Conservation (phyloP, 257 asterid genomes). For the Nemophila menziesii region DNA sequence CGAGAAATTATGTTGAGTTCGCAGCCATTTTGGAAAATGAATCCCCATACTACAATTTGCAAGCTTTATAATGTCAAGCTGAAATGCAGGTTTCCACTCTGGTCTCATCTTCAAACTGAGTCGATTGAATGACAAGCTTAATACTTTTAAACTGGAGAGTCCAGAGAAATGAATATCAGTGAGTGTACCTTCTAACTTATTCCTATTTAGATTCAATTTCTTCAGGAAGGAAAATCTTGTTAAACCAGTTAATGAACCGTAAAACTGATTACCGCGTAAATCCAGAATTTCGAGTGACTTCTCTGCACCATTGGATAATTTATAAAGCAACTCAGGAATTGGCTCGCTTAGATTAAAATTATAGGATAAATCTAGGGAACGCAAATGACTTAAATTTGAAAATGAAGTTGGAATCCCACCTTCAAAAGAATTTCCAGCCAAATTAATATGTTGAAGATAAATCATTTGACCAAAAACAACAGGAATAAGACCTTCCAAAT, state of each 20-base stretch:
- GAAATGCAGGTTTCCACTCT: constrained; percentile 24
- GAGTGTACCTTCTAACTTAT: constrained; percentile 16
- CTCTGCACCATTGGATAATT: background rate
- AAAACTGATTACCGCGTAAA: too few relatives aligned
- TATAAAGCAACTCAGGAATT: too few relatives aligned
- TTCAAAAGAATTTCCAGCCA: too few relatives aligned
- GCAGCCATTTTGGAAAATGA: too few relatives aligned
- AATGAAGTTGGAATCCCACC: too few relatives aligned
- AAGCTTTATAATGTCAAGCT: too few relatives aligned
- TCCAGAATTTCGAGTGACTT: background rate
- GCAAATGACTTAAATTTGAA: too few relatives aligned
- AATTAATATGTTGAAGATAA: too few relatives aligned
- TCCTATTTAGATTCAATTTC: constrained; percentile 5
- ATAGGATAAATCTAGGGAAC: background rate
- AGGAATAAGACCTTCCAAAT: constrained; percentile 1
- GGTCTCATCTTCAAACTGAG: constrained; percentile 6
- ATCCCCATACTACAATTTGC: too few relatives aligned
- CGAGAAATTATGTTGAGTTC: constrained; percentile 5
- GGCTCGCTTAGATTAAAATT: too few relatives aligned
- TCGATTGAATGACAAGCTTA: constrained; percentile 15
- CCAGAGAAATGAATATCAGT: constrained; percentile 10
- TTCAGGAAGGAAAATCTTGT: background rate
- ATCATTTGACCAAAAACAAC: background rate
- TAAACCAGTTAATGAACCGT: too few relatives aligned
- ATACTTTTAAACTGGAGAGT: background rate